Percentiles rank a stretch among this genome's conserved stretches.
Conservation (phyloP, 2,329 filamentous ascomycete species). For the Aspergillus sp. region DNA sequence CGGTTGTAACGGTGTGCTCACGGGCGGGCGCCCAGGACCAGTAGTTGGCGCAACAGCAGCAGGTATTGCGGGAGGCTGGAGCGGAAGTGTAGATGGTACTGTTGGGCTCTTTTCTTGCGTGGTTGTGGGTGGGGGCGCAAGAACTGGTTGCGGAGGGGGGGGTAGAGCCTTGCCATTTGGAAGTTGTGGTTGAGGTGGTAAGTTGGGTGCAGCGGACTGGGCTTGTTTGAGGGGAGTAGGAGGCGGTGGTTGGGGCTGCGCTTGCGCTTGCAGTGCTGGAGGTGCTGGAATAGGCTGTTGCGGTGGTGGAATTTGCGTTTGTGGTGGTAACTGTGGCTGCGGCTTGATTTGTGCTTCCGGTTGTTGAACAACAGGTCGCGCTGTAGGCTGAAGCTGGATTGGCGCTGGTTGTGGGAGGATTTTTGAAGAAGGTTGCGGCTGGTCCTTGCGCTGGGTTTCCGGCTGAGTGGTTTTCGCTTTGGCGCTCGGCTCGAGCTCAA, state of each 20-base stretch:
- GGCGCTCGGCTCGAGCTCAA: slow-evolving; percentile 8
- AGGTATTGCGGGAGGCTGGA: slow-evolving; percentile 21
- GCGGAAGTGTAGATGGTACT: slow-evolving; percentile 19
- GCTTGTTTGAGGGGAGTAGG: slow-evolving; percentile 14
- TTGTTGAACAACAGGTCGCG: slow-evolving; percentile 8
- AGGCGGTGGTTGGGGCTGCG: slow-evolving; percentile 4
- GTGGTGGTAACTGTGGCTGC: slow-evolving; percentile 11
- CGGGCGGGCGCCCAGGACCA: slow-evolving; percentile 21
- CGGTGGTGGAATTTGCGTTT: not conserved
- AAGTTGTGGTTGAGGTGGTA: slow-evolving; percentile 22
- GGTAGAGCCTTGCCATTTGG: slow-evolving; percentile 26
- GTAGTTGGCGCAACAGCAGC: slow-evolving; percentile 25
- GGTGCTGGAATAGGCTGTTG: not conserved
- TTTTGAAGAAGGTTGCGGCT: slow-evolving; percentile 7
- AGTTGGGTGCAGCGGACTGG: slow-evolving; percentile 18
- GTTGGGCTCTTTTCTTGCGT: slow-evolving; percentile 12
- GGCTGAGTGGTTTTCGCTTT: slow-evolving; percentile 12
- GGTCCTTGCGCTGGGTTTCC: slow-evolving; percentile 20
- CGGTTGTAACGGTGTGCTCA: slow-evolving; percentile 32
- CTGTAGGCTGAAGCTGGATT: slow-evolving; percentile 13
- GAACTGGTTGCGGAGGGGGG: slow-evolving; percentile 28
- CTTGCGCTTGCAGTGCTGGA: slow-evolving; percentile 4
- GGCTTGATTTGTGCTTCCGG: slow-evolving; percentile 9
- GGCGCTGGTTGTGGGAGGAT: slow-evolving; percentile 6
- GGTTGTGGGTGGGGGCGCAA: slow-evolving; percentile 24